These are phyloP conservation scores for Periglandula ipomoeae DNA, from an alignment of 2,329 filamentous ascomycete species.

Conservation along the genomic window DNA sequence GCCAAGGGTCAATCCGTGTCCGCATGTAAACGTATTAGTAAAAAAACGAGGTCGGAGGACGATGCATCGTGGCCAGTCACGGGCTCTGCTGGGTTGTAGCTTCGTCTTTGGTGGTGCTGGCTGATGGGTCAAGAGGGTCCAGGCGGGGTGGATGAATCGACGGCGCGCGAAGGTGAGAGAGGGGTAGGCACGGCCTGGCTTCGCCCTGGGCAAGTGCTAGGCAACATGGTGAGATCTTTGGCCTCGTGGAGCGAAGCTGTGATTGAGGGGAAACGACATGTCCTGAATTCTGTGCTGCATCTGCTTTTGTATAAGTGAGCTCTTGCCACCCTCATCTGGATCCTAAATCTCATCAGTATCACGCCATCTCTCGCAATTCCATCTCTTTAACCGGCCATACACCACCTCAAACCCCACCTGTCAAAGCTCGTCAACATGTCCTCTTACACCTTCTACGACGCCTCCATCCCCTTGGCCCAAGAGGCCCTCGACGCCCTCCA, in stretches of 20 bases:
- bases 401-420: neutral
- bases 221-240: no score
- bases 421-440: slow-evolving; percentile 20
- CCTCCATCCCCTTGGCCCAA: slow-evolving; percentile 22
- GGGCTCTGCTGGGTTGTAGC: no score
- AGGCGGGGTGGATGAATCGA: no score
- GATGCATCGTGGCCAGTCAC: no score
- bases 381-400: neutral
- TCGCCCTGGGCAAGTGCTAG: no score
- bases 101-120: no score
- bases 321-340: neutral
- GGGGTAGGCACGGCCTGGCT: neutral
- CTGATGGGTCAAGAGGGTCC: no score
- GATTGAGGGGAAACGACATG: neutral
- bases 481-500: slow-evolving; percentile 23
- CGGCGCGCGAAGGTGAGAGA: no score
- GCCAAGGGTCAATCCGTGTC: neutral
- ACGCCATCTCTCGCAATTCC: neutral
- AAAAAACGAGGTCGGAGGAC: no score
- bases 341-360: neutral
- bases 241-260: no score
- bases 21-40: neutral
- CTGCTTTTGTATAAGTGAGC: neutral
- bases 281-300: neutral
- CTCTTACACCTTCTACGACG: slow-evolving; percentile 31